phyloP scores from a whole-genome alignment of 106 monocot genomes.

The Ottelia alismoides region DNA sequence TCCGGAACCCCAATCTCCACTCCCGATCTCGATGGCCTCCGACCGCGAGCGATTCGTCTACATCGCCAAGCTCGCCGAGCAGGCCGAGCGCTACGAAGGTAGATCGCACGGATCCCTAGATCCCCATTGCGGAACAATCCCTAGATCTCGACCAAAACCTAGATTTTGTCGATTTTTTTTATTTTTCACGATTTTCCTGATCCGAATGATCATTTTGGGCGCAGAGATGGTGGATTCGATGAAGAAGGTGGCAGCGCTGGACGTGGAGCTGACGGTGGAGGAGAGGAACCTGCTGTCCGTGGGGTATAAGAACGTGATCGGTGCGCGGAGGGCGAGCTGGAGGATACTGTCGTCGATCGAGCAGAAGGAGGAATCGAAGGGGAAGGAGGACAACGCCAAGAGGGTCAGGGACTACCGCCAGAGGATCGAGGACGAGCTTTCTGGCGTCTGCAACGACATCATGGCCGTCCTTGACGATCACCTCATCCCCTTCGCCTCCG shows the following conservation, averaged over 20 bases:
- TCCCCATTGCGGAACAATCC: neutral
- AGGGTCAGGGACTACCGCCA: constrained; percentile 52
- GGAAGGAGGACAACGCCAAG: constrained; percentile 39
- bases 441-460: constrained; percentile 38
- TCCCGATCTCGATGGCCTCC: constrained; percentile 36
- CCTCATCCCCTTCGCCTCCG: constrained; percentile 35
- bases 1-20: no score
- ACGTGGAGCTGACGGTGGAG: constrained; percentile 27
- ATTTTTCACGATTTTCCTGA: no score
- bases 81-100: constrained; percentile 93
- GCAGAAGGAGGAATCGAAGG: constrained; percentile 51
- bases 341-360: constrained; percentile 33
- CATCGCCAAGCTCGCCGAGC: constrained; percentile 90
- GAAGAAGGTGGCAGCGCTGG: constrained; percentile 74
- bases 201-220: constrained; percentile 44
- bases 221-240: constrained; percentile 25
- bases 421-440: constrained; percentile 57
- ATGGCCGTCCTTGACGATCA: constrained; percentile 45
- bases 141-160: neutral
- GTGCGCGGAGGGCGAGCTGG: constrained; percentile 52
- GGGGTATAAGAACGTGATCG: constrained; percentile 71
- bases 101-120: neutral
- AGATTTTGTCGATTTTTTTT: neutral
- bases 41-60: constrained; percentile 66
- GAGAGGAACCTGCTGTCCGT: constrained; percentile 64